A percentile compares a stretch with the other conserved stretches of the same genome.
phyloP scores from a whole-genome alignment of 139 green algal genomes.

The Volvox reticuliferus region DNA sequence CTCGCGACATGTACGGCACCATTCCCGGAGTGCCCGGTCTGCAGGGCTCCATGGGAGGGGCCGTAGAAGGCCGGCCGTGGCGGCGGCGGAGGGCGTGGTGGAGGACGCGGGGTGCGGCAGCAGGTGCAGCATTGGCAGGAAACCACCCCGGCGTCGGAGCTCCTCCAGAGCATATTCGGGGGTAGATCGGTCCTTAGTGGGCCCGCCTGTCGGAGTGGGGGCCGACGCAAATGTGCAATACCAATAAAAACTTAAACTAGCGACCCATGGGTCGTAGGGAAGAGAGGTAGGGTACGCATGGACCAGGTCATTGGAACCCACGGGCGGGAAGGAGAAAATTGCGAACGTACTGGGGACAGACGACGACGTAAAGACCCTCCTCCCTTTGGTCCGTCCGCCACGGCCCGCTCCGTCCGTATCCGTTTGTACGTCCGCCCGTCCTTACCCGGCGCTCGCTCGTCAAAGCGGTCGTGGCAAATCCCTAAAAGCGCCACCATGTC shows the following conservation, averaged over 20 bases:
- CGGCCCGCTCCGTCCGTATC: not conserved
- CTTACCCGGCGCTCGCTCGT: not conserved
- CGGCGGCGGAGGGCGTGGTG: not conserved
- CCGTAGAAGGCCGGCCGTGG: slow-evolving; percentile 17
- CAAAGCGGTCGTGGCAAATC: slow-evolving; percentile 55
- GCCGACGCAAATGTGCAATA: not conserved
- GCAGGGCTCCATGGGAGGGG: slow-evolving; percentile 46
- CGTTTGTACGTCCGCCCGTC: not conserved
- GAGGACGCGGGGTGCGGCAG: slow-evolving; percentile 45
- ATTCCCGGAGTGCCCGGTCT: slow-evolving; percentile 48
- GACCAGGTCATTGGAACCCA: too few species aligned
- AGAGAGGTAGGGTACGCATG: too few species aligned
- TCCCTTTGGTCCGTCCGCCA: too few species aligned
- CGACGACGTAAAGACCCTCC: not conserved
- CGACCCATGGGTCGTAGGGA: not conserved
- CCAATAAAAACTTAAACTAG: not conserved
- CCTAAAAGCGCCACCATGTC: slow-evolving; percentile 67
- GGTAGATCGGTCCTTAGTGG: slow-evolving; percentile 5
- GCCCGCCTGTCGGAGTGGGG: not conserved
- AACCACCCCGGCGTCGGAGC: slow-evolving; percentile 55
- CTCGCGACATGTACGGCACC: not conserved
- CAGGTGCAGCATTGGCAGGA: slow-evolving; percentile 66
- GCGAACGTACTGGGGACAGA: not conserved
- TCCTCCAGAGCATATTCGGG: slow-evolving; percentile 52
- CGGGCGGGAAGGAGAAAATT: not conserved